Base-by-base conservation (phyloP, 2,329 filamentous ascomycete genomes). In the Pestalotiopsis sp. region DNA sequence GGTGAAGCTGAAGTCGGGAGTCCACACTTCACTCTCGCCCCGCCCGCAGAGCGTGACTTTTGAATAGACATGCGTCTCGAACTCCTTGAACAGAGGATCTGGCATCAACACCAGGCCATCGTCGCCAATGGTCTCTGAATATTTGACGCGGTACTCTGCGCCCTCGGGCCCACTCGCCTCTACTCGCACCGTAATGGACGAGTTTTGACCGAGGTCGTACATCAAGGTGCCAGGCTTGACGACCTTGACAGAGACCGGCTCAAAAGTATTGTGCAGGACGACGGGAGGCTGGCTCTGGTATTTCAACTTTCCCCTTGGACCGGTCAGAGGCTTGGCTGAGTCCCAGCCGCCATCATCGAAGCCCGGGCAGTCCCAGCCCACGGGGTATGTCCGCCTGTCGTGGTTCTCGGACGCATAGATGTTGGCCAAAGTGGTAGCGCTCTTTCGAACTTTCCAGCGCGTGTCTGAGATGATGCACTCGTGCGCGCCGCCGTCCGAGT, bases 231-330 rank as follows among this genome's bases (percentile, higher is more conserved):
- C 60, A 2, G 60, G 60, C 38, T 63, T 63, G 31, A 63, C 31
- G 11, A 63, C 38, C 11, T 23, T 38, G 14, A 69, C 68, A 0
- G 63, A 70, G 20, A 76, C 49, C 2, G 80, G 79, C 58, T 76
- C 71, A 31, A 81, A 80, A 0, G 72, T 80, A 61, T 82, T 76
- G 65, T 82, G 80, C 4, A 81, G 71, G 0, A 74, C 69, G 1
- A 82, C 79, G 3, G 80, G 80, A 2, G 79, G 80, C 67, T 82
- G 81, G 65, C 75, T 80, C 64, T 82, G 80, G 62, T 82, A 82
- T 49, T 74, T 75, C 7, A 82, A 70, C 67, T 80, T 78, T 1
- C 81, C 80, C 36, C 80, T 71, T 13, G 80, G 80, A 0, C 81
- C 80, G 0, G 80, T 82, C 20, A 82, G 73, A 0, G 79, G 79